phyloP scores from a whole-genome alignment of 192 early-diverging fungal genomes.

The Coemansia sp. region DNA sequence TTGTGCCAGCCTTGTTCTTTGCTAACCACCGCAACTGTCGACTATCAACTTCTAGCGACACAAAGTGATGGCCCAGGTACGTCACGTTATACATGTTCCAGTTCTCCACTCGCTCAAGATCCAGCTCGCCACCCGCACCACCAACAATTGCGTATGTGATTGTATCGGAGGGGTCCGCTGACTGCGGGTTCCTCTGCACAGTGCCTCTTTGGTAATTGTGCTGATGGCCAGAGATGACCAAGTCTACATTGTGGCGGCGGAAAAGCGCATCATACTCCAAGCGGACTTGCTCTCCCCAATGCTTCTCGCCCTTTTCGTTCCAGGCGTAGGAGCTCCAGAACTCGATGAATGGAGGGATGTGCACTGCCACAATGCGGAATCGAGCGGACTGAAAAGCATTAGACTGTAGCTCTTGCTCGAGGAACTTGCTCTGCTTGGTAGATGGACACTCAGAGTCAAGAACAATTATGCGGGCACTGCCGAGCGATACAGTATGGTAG shows the following conservation, averaged over 20 bases:
- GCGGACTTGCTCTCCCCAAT: slow-evolving; percentile 70
- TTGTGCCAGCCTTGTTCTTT: slow-evolving; percentile 12
- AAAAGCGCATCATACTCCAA: slow-evolving; percentile 66
- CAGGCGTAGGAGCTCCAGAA: slow-evolving; percentile 72
- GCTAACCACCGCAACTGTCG: slow-evolving; percentile 30
- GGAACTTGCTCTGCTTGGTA: slow-evolving; percentile 60
- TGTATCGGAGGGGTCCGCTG: slow-evolving; percentile 25
- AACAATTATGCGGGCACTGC: slow-evolving; percentile 64
- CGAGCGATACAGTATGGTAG: slow-evolving; percentile 49
- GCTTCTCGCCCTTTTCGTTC: slow-evolving; percentile 62
- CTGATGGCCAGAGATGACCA: slow-evolving; percentile 76
- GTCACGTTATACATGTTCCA: slow-evolving; percentile 61
- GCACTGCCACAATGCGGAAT: slow-evolving; percentile 67
- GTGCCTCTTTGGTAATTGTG: slow-evolving; percentile 73
- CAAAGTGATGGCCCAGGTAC: slow-evolving; percentile 55
- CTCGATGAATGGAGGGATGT: slow-evolving; percentile 73
- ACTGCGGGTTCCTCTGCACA: not conserved
- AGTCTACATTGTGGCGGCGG: slow-evolving; percentile 62
- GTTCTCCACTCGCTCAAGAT: slow-evolving; percentile 61
- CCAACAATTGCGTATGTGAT: slow-evolving; percentile 71
- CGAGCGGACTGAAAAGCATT: slow-evolving; percentile 52
- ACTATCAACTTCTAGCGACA: slow-evolving; percentile 37
- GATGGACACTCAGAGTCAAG: slow-evolving; percentile 68
- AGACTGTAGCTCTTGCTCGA: slow-evolving; percentile 59
- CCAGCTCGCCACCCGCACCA: slow-evolving; percentile 67